Evolutionary conservation across 2,329 filamentous ascomycete species (phyloP), one percentile per base, ranked within the genome.

Genomic region (Botrytis aclada): DNA sequence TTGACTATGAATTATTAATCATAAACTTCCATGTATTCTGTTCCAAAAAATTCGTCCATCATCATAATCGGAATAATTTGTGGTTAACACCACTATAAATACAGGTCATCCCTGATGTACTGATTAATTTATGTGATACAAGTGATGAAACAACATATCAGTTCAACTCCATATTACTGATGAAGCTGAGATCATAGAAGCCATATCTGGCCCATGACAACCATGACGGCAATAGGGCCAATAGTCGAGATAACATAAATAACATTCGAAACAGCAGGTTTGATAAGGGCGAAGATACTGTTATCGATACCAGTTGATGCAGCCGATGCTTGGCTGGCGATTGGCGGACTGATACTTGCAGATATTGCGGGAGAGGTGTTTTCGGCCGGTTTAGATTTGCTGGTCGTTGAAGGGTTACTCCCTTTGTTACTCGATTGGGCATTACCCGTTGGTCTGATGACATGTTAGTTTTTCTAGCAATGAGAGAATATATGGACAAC

Each of bases 181-280:
- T 32, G 37, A 34, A 32, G 25, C 47, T 56, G 18, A 22, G 45
- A 61, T 70, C 43, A 71, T 12, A 71, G 61, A 39, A 71, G 58
- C 70, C 70, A 71, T 29, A 71, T 54, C 43, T 71, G 70, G 34
- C 70, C 70, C 60, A 66, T 66, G 16, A 71, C 56, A 22, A 71
- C 61, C 45, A 71, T 41, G 29, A 37, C 37, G 34, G 61, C 70
- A 16, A 71, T 25, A 25, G 70, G 70, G 10, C 25, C 43, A 58
- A 71, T 56, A n/a, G 70, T 71, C 34, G 37, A 45, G 37, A 71
- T 43, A 14, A 34, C 9, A 32, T 71, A 71, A 32, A 54, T 37
- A 54, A 66, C n/a, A 56, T 71, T 71, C 22, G 70, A 41, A 58
- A 71, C 25, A 56, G 45, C 37, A 34, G 47, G 61, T 37, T 29